Conservation (phyloP, 176 grass and related monocot species). For the Poa pratensis region DNA sequence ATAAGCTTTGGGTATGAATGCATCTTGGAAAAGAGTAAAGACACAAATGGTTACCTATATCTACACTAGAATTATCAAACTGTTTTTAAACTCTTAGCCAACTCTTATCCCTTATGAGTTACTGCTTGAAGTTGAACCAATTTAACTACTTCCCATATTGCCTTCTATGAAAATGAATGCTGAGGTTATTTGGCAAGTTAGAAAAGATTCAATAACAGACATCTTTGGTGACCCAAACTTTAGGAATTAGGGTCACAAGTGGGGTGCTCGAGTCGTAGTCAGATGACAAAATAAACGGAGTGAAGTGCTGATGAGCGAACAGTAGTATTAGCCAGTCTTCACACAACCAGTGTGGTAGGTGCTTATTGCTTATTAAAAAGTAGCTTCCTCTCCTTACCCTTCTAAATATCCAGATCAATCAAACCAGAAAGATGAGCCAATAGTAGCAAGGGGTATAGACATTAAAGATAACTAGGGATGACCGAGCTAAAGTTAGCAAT, state of each 20-base stretch:
- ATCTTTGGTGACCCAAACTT: constrained; percentile 2
- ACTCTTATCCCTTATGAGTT: not conserved
- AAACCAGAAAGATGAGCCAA: not conserved
- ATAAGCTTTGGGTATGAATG: not conserved
- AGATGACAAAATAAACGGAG: constrained; percentile 7
- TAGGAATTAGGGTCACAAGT: not conserved
- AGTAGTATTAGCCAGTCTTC: not conserved
- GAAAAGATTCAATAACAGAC: not conserved
- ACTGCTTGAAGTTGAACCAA: constrained; percentile 19
- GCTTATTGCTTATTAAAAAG: not conserved
- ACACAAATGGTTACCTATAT: not conserved
- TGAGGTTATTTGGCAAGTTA: not conserved
- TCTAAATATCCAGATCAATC: not conserved
- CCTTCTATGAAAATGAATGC: constrained; percentile 9
- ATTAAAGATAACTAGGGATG: not conserved
- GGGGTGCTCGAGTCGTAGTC: not conserved
- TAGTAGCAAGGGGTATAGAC: constrained; percentile 1
- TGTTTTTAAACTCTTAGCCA: not conserved
- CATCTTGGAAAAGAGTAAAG: constrained; percentile 22
- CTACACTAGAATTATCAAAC: not conserved
- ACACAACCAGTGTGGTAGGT: not conserved
- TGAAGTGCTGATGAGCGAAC: not conserved
- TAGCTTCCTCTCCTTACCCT: not conserved
- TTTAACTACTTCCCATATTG: not conserved
- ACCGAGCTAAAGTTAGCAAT: not conserved